Evolutionary conservation across 352 stramenopile species (phyloP), one percentile per base, ranked within the genome.

Genomic region (Globisporangium canariense): DNA sequence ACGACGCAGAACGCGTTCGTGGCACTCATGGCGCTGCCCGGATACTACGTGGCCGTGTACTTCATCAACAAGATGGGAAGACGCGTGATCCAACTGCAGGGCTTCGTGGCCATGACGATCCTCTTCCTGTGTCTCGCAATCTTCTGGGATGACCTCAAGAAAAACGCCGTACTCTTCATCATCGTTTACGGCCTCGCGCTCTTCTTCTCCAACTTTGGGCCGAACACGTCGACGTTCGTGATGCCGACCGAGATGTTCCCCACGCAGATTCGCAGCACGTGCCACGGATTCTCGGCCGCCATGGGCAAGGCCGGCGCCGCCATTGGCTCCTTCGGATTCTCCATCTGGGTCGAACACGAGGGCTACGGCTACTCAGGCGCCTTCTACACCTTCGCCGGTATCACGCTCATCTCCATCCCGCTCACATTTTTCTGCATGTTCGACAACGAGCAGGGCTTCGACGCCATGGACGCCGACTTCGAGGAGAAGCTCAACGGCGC

Each of bases 151-250:
- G 60, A 71, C 20, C 69, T 92, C 34, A 68, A 86, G 56, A 58
- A 77, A 43, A 58, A 83, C 36, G 62, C 73, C 2, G 67, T 84
- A 49, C 62, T 82, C 1, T 95, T 95, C 60, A 79, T 93, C 54
- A 71, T 91, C 38, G 62, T 95, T 1, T 94, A 88, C 67, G 81
- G 83, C 0, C 65, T 90, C 9, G 72, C 83, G 2, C 79, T 95
- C 32, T 94, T 91, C 65, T 36, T 36, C 32, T 36, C 32, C 32
- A 36, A 36, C 32, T 36, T 36, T 36, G 32, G 32, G 7, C 32
- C 89, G n/a, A 94, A 94, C 69, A 81, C 72, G 55, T 90, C 88
- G 25, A 96, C 88, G 8, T 97, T 96, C 70, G 81, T 97, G 14
- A 82, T 97, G 73, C 90, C 90, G 0, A 89, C 90, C 0, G 92